These are phyloP conservation scores for Mycena pura DNA, from an alignment of 768 basidiomycete species.

Conservation along the genomic window DNA sequence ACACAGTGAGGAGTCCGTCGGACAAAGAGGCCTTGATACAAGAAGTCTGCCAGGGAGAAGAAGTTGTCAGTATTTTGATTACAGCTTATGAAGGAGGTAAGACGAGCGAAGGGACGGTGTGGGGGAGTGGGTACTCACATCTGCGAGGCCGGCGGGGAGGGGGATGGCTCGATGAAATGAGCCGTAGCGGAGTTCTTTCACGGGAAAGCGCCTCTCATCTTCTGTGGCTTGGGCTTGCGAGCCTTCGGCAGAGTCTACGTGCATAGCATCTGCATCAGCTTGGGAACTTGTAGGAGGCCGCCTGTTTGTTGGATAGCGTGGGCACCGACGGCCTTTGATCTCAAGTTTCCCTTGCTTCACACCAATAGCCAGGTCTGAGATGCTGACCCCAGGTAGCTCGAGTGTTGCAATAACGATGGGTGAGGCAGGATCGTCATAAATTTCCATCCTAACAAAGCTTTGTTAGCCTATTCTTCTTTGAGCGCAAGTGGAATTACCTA, in stretches of 20 bases:
- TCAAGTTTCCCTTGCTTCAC: constrained; percentile 43
- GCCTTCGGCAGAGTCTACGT: constrained; percentile 11
- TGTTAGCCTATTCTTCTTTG: neutral
- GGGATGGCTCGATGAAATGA: constrained; percentile 46
- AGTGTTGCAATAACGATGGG: constrained; percentile 44
- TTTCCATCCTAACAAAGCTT: constrained; percentile 45
- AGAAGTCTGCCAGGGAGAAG: constrained; percentile 38
- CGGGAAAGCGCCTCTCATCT: constrained; percentile 17
- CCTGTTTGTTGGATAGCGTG: constrained; percentile 8
- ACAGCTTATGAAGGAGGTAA: constrained; percentile 1
- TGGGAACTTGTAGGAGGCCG: constrained; percentile 2
- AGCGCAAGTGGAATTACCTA: constrained; percentile 1
- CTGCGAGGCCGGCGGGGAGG: constrained; percentile 45
- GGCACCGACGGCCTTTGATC: constrained; percentile 41
- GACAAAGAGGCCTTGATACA: constrained; percentile 43
- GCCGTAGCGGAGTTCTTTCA: constrained; percentile 52
- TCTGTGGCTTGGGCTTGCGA: constrained; percentile 2
- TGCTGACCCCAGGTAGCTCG: constrained; percentile 54
- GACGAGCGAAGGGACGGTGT: neutral
- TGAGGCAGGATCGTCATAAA: constrained; percentile 46
- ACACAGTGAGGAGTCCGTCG: constrained; percentile 51
- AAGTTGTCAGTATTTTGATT: too few species aligned
- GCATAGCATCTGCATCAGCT: constrained; percentile 14
- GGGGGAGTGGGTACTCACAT: constrained; percentile 36
- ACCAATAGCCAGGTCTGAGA: constrained; percentile 40